Base-by-base conservation (phyloP, 1,139 yeast species). In the Yamadazyma kanchanaburiensis region DNA sequence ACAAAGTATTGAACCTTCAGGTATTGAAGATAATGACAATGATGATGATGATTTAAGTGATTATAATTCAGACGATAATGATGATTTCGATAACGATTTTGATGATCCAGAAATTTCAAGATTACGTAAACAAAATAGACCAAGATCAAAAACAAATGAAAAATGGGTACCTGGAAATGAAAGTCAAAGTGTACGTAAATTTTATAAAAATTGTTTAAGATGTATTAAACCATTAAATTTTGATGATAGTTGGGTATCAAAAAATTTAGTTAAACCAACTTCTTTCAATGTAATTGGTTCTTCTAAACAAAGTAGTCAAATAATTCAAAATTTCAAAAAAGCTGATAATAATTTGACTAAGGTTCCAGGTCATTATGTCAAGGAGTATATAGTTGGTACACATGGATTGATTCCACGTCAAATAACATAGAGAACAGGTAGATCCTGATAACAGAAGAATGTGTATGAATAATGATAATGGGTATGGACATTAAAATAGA, bases 231-330 rank as follows among this genome's bases (percentile, higher is more conserved):
- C 80, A 5, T 57, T 77, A 29, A 58, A 69, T 3, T 60, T 61
- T 40, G 77, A 74, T 28, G 79, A 74, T 24, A 46, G 65, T 7
- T 77, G 83, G 82, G 58, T 71, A 16, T 72, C 74, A 15, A 70
- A 64, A 40, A 49, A 60, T 6, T 45, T 74, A 11, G 72, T 73
- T 19, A 64, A 66, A 32, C 73, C 77, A 1, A 51, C 71, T 2
- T 48, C 58, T 3, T 40, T 59, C 25, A 55, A 60, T n/a, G 63
- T 65, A 4, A 50, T 49, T 28, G 46, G 55, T 26, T 44, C 52
- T 11, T 51, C 21, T 12, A 24, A 15, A 6, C 15, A 32, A 13
- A 17, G 12, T 15, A 18, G 21, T 12, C 33, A 30, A 21, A 27
- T 21, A 8, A 7, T 35, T 4, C 31, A 30, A 14, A 27, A 23